Base-by-base conservation (phyloP, 192 early-diverging fungal species). In the Mortierella claussenii region DNA sequence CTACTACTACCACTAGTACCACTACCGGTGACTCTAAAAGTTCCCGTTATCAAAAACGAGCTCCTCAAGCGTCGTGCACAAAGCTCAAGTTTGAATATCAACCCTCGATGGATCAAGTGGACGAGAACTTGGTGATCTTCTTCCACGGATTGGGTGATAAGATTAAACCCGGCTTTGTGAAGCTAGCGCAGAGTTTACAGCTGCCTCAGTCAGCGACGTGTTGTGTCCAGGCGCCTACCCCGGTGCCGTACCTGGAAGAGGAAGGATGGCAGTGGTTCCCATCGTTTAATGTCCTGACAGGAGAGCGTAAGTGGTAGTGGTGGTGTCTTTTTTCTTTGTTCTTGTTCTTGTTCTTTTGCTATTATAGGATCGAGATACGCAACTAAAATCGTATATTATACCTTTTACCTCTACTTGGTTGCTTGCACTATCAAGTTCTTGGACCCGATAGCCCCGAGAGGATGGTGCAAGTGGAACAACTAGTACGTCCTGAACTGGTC, bases 141-240 rank as follows among this genome's bases (percentile, higher is more conserved):
- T 82, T 93, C 27, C 92, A 94, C 65, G 92, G 92, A 13, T 79
- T 94, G 4, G 92, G 92, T 60, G 91, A 91, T 66, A 80, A 80
- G 32, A 81, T 83, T 44, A 67, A 65, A 24, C 89, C 91, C 32
- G 59, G 52, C 24, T 93, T 93, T 73, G 54, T 82, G 11, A 68
- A 81, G 15, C 83, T 93, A 28, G 91, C 87, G 0, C n/a, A 60
- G n/a, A 82, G 81, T 31, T 47, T 92, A 51, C 61, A 87, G 27
- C 66, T 93, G 32, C 90, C 92, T 0, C 90, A 93, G 76, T 93
- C 91, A 0, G 88, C 88, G 0, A 68, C 89, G 0, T 46, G 89
- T n/a, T 82, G 89, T 28, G 57, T 89, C 32, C 81, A 81, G 56
- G 90, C 81, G 0, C 91, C 88, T 2, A 60, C 79, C 1, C 82